phyloP scores from a whole-genome alignment of 495 filamentous ascomycete species.

The Melanomma pulvis-pyrius region DNA sequence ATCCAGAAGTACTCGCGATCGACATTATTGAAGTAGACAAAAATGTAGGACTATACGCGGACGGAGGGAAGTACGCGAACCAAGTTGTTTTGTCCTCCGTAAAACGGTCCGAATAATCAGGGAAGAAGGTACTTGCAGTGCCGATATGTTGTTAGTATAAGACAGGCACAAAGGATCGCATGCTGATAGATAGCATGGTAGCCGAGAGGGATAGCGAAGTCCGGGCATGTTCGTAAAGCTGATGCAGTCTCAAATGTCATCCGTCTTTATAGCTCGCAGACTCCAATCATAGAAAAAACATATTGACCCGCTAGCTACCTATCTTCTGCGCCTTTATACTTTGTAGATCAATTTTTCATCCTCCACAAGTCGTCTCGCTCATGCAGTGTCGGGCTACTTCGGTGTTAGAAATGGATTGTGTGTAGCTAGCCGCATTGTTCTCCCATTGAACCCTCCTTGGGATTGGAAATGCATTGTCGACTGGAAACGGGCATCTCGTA shows the following conservation, averaged over 20 bases:
- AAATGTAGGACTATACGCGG: not conserved
- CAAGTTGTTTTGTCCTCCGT: not conserved
- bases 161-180: constrained; percentile 44
- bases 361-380: no score
- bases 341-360: no score
- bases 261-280: no score
- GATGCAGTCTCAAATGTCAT: not conserved
- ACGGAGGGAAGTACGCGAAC: constrained; percentile 3
- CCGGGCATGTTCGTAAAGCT: not conserved
- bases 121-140: constrained; percentile 48
- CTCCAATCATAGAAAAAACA: no score
- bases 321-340: no score
- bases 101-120: constrained; percentile 35
- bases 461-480: no score
- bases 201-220: constrained; percentile 6
- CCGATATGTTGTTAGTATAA: constrained; percentile 48
- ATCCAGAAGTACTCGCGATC: constrained; percentile 46
- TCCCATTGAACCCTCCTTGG: no score
- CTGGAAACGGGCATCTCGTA: no score
- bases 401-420: no score
- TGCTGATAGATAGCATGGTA: constrained; percentile 14
- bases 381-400: no score
- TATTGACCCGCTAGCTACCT: no score
- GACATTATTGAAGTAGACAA: constrained; percentile 40
- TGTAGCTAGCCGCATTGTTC: no score